Base-by-base conservation (phyloP, 345 rosid species). In the Eucalyptus sideroxylon region DNA sequence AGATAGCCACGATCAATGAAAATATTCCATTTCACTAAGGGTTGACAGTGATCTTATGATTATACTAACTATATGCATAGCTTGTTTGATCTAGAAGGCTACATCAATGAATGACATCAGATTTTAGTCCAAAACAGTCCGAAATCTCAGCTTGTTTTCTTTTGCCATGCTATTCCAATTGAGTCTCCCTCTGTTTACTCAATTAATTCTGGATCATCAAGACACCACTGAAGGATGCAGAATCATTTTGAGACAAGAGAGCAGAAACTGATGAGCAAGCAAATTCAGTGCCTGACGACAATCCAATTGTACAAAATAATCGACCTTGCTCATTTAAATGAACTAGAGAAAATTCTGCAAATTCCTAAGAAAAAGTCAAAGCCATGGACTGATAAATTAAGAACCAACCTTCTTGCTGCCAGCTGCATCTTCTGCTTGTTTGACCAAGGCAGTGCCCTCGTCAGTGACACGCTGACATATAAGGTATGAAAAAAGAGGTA, bases 361-460 rank as follows among this genome's bases (percentile, higher is more conserved):
- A 88, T 19, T 30, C 50, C 5, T 40, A 44, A 87, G 86, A 45
- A n/a, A 85, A 2, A 34, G 82, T 19, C 44, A 72, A 17, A 72
- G 8, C 27, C 82, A 72, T 37, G 82, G 45, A 37, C 82, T 72
- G 45, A 72, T 72, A 72, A 72, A 3, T 21, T 40, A 2, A 62
- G 50, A 44, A 30, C 45, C 82, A 37, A 90, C 92, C 90, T 87
- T 88, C 97, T 94, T 96, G 92, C 91, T 95, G 88, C 93, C 95
- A 50, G 95, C 98, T 31, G 96, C 96, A 90, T 97, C 99, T 91
- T 97, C 99, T 27, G 97, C 98, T 89, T 95, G 99, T 90, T 97
- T 98, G 91, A 98, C 96, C 90, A 96, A 95, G 55, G 93, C 94
- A 27, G 95, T 93, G 49, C 99, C 99, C 91, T 97, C 98, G 23